These are phyloP conservation scores for Sporothrix globosa DNA, from an alignment of 2,329 filamentous ascomycete genomes.

Conservation along the genomic window DNA sequence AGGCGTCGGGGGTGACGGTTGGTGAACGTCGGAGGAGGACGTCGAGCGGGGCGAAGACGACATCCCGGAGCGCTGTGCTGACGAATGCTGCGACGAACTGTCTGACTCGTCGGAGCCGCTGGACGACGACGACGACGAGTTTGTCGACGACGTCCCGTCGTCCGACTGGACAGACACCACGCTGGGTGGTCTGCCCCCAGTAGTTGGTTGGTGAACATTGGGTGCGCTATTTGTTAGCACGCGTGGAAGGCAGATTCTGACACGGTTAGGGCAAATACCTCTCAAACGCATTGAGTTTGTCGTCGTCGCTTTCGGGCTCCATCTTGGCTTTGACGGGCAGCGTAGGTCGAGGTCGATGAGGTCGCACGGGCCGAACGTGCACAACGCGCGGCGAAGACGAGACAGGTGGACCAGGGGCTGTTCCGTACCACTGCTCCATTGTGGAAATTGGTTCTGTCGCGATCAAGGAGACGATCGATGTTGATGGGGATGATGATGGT, in stretches of 20 bases:
- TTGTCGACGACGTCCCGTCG: not conserved
- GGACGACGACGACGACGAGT: not conserved
- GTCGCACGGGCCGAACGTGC: too few relatives aligned
- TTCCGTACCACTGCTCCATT: not conserved
- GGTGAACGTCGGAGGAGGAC: not conserved
- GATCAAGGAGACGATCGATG: not conserved
- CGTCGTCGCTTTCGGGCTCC: not conserved
- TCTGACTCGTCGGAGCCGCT: not conserved
- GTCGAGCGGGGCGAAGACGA: not conserved
- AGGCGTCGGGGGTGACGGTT: too few relatives aligned
- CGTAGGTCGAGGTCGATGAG: too few relatives aligned
- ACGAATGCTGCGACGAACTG: not conserved
- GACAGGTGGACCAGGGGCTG: not conserved
- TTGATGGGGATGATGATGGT: not conserved
- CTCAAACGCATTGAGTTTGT: not conserved
- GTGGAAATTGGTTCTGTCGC: not conserved
- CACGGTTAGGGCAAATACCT: not conserved
- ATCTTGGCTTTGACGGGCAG: not conserved
- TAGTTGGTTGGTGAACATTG: too few relatives aligned
- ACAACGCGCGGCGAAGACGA: too few relatives aligned
- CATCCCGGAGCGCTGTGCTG: not conserved
- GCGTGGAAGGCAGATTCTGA: not conserved
- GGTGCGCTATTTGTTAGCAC: not conserved
- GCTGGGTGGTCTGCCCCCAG: not conserved
- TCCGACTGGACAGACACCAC: not conserved